Evolutionary conservation across 2,329 filamentous ascomycete genomes (phyloP).

Genomic region (Colletotrichum navitas): DNA sequence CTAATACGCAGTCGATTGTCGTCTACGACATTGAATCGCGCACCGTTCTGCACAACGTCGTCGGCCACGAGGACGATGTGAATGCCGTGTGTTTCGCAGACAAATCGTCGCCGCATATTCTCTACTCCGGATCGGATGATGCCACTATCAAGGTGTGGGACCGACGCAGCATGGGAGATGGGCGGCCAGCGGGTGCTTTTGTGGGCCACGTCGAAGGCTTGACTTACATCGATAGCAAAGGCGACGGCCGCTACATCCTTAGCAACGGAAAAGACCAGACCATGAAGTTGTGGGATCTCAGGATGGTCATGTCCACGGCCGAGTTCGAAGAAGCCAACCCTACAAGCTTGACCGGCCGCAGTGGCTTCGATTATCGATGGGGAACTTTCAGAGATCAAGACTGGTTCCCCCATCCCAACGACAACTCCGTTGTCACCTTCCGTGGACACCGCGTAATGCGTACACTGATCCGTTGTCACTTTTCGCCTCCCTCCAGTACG

Average conservation of each 20-base stretch:
- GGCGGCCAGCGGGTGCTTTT: constrained; percentile 76
- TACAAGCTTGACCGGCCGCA: constrained; percentile 63
- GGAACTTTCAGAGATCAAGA: constrained; percentile 73
- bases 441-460: constrained; percentile 89
- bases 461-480: constrained; percentile 95
- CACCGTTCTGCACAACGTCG: constrained; percentile 78
- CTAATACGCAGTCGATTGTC: constrained; percentile 81
- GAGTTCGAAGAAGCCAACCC: constrained; percentile 69
- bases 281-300: constrained; percentile 96
- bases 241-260: constrained; percentile 84
- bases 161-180: constrained; percentile 88
- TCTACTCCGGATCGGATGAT: constrained; percentile 97
- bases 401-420: constrained; percentile 81
- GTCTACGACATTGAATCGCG: constrained; percentile 93
- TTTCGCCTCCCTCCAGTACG: constrained; percentile 87
- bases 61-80: constrained; percentile 87
- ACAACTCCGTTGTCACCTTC: constrained; percentile 95
- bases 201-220: constrained; percentile 75
- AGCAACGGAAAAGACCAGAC: constrained; percentile 97
- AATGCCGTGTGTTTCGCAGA: constrained; percentile 98
- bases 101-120: constrained; percentile 86
- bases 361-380: constrained; percentile 81
- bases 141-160: constrained; percentile 97
- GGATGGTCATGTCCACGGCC: constrained; percentile 85
- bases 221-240: constrained; percentile 78